Evolutionary conservation across 352 stramenopile species (phyloP).

Genomic region (Globisporangium viniferum): DNA sequence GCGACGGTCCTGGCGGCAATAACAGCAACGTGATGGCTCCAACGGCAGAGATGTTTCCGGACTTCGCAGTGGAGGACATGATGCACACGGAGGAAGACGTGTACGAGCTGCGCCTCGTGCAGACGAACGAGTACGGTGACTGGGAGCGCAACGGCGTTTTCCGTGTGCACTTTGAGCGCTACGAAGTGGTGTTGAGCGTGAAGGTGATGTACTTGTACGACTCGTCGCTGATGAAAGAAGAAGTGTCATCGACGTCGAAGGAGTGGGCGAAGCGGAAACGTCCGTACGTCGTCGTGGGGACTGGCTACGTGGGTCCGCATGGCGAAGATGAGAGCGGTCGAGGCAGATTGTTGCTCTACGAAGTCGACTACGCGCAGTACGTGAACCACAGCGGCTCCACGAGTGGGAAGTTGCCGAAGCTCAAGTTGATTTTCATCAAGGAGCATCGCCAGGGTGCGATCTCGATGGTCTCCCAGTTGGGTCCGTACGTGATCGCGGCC

Average conservation of each 20-base stretch:
- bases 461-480: constrained; percentile 70
- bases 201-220: constrained; percentile 87
- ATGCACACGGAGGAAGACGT: constrained; percentile 74
- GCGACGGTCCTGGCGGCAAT: constrained; percentile 34
- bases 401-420: constrained; percentile 78
- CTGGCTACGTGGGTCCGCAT: constrained; percentile 76
- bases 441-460: constrained; percentile 83
- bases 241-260: constrained; percentile 55
- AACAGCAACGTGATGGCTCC: constrained; percentile 69
- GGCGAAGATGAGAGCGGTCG: constrained; percentile 86
- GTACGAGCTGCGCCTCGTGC: constrained; percentile 78
- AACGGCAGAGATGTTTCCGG: constrained; percentile 75
- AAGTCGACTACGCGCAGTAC: constrained; percentile 88
- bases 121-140: constrained; percentile 80
- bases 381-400: constrained; percentile 70
- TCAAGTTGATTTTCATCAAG: constrained; percentile 82
- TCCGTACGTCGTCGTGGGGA: constrained; percentile 80
- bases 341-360: constrained; percentile 79
- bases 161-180: constrained; percentile 79
- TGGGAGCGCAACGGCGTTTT: constrained; percentile 75
- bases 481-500: constrained; percentile 78
- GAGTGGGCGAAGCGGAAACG: constrained; percentile 82
- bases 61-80: constrained; percentile 63
- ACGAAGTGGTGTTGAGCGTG: constrained; percentile 81
- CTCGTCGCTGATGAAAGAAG: constrained; percentile 72